Percentiles rank a stretch among this genome's conserved stretches.
Evolutionary conservation across 2,329 filamentous ascomycete species (phyloP).

Genomic region (Beauveria brongniartii): DNA sequence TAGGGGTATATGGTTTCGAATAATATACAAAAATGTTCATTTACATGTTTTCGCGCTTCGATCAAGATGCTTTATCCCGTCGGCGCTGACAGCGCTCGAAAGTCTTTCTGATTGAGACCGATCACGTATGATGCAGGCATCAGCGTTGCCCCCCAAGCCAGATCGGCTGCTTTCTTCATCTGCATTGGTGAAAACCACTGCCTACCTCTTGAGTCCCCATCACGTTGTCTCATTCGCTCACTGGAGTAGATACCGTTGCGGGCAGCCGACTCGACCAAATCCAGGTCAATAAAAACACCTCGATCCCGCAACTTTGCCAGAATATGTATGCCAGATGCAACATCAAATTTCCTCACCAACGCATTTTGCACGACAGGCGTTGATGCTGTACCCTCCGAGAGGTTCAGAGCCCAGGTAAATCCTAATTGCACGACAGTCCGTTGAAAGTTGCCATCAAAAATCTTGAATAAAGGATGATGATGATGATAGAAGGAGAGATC

Average conservation of each 20-base stretch:
- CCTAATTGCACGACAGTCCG: constrained; percentile 36
- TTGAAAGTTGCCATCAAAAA: constrained; percentile 36
- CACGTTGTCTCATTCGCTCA: constrained; percentile 20
- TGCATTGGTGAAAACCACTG: constrained; percentile 22
- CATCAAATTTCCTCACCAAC: constrained; percentile 20
- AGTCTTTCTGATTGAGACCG: not conserved
- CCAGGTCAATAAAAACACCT: constrained; percentile 27
- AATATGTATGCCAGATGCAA: constrained; percentile 29
- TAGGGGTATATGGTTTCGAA: not conserved
- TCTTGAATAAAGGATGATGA: constrained; percentile 37
- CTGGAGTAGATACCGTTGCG: constrained; percentile 23
- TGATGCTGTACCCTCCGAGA: not conserved
- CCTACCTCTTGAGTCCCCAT: constrained; percentile 22
- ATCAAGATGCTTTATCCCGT: not conserved
- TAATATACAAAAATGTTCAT: constrained; percentile 1
- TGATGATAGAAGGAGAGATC: constrained; percentile 34
- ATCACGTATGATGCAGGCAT: not conserved
- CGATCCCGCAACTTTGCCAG: constrained; percentile 26
- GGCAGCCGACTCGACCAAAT: constrained; percentile 22
- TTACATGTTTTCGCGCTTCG: not conserved
- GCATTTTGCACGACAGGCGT: not conserved
- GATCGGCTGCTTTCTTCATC: not conserved
- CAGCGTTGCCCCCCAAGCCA: constrained; percentile 6
- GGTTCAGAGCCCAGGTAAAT: constrained; percentile 30
- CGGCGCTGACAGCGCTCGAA: not conserved